These are phyloP conservation scores for Jamesozyma lodderae DNA, from an alignment of 805 yeast species.

Conservation along the genomic window DNA sequence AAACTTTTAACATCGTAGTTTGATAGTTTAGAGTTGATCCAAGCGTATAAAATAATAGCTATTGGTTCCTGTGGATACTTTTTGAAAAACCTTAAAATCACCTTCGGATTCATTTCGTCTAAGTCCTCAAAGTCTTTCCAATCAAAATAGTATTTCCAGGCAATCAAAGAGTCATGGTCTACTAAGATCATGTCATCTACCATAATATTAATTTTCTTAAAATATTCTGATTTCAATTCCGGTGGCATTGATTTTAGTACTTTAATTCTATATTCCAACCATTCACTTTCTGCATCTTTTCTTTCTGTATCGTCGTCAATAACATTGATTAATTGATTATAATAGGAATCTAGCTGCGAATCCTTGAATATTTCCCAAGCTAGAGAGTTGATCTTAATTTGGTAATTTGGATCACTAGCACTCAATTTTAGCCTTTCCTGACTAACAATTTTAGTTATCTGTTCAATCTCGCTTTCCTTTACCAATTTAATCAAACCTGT, in stretches of 20 bases:
- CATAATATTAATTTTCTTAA: slow-evolving; percentile 41
- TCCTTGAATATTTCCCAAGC: slow-evolving; percentile 40
- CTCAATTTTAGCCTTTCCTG: slow-evolving; percentile 44
- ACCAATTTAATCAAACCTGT: slow-evolving; percentile 36
- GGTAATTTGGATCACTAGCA: slow-evolving; percentile 34
- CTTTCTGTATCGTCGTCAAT: slow-evolving; percentile 56
- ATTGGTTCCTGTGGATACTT: slow-evolving; percentile 54
- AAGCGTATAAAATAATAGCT: slow-evolving; percentile 54
- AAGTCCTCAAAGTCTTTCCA: slow-evolving; percentile 55
- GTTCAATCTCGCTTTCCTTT: slow-evolving; percentile 33
- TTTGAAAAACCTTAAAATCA: slow-evolving; percentile 43
- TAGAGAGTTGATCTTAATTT: slow-evolving; percentile 32
- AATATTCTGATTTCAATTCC: slow-evolving; percentile 32
- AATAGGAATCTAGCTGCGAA: slow-evolving; percentile 46
- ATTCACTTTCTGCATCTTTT: slow-evolving; percentile 47
- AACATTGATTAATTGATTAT: slow-evolving; percentile 47
- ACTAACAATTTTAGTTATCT: slow-evolving; percentile 35
- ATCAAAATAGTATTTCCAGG: slow-evolving; percentile 70
- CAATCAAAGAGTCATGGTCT: slow-evolving; percentile 47
- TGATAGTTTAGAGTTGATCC: slow-evolving; percentile 57
- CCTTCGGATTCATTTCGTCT: slow-evolving; percentile 38
- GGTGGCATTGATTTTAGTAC: slow-evolving; percentile 45
- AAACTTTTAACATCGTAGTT: slow-evolving; percentile 39
- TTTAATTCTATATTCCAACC: slow-evolving; percentile 47
- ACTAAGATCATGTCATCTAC: slow-evolving; percentile 68